phyloP scores from a whole-genome alignment of 177 flowering plant genomes.

The Vitis hybrid region DNA sequence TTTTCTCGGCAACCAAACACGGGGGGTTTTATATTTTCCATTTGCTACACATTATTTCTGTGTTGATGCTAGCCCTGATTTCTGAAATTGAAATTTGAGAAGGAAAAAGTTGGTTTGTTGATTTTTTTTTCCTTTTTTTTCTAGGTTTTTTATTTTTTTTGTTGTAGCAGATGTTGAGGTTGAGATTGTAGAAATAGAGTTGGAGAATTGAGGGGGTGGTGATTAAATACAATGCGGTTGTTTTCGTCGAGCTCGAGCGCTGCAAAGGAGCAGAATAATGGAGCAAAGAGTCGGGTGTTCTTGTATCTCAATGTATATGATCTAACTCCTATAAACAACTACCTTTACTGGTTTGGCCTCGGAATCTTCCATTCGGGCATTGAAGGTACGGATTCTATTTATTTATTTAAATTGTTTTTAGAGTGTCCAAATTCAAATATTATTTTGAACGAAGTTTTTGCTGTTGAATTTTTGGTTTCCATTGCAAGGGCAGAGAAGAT shows the following conservation, averaged over 20 bases:
- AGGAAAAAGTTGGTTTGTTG: too few relatives aligned
- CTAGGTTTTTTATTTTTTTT: not conserved
- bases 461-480: too few relatives aligned
- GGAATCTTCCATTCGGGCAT: constrained; percentile 80
- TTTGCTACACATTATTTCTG: not conserved
- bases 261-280: constrained; percentile 33
- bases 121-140: not conserved
- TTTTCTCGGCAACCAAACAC: too few relatives aligned
- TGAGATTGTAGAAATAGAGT: constrained; percentile 11
- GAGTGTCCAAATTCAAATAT: too few relatives aligned
- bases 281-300: constrained; percentile 21
- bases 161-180: constrained; percentile 17
- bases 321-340: constrained; percentile 72
- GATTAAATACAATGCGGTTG: constrained; percentile 43
- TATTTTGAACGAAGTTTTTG: too few relatives aligned
- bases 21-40: not conserved
- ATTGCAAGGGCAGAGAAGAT: too few relatives aligned
- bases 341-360: constrained; percentile 71
- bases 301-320: constrained; percentile 73
- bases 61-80: not conserved
- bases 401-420: too few relatives aligned
- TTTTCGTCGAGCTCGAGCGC: constrained; percentile 32
- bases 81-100: not conserved
- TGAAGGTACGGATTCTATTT: constrained; percentile 47
- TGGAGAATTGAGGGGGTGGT: constrained; percentile 10